Conservation (phyloP, 2,329 filamentous ascomycete genomes). For the Diaporthe australafricana region DNA sequence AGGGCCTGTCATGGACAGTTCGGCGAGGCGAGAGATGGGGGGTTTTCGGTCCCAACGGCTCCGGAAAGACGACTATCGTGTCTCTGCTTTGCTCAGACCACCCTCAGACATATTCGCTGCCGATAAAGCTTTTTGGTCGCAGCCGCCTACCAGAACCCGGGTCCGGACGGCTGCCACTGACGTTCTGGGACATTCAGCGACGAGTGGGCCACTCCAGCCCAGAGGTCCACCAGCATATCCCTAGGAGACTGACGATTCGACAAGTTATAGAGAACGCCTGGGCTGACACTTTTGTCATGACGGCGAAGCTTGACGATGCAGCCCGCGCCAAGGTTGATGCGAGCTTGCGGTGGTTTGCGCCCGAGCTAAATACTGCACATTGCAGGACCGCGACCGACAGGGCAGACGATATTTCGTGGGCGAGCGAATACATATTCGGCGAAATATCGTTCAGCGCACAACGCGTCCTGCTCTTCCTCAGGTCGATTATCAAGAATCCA, state of each 20-base stretch:
- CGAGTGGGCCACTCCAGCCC: conserved; percentile 94
- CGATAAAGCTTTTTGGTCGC: conserved; percentile 86
- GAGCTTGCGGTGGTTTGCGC: conserved; percentile 80
- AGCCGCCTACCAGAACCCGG: conserved; percentile 82
- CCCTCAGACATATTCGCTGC: conserved; percentile 90
- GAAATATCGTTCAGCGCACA: conserved; percentile 84
- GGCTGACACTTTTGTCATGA: conserved; percentile 85
- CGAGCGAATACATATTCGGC: conserved; percentile 75
- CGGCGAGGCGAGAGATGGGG: conserved; percentile 89
- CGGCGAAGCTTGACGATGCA: conserved; percentile 71
- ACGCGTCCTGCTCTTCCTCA: conserved; percentile 85
- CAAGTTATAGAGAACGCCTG: conserved; percentile 86
- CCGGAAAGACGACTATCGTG: conserved; percentile 94
- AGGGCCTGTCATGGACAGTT: conserved; percentile 86
- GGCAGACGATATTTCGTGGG: conserved; percentile 66
- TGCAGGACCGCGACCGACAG: conserved; percentile 31
- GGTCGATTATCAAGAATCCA: conserved; percentile 82
- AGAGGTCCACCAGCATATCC: conserved; percentile 94
- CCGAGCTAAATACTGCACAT: conserved; percentile 75
- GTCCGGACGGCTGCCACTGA: conserved; percentile 75
- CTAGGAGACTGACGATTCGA: conserved; percentile 78
- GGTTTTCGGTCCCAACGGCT: conserved; percentile 93
- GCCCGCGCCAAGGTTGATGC: conserved; percentile 73
- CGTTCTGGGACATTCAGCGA: conserved; percentile 91
- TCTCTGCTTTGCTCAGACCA: conserved; percentile 96